phyloP scores from a whole-genome alignment of 176 grass and related monocot species.

The Carex scoparia region DNA sequence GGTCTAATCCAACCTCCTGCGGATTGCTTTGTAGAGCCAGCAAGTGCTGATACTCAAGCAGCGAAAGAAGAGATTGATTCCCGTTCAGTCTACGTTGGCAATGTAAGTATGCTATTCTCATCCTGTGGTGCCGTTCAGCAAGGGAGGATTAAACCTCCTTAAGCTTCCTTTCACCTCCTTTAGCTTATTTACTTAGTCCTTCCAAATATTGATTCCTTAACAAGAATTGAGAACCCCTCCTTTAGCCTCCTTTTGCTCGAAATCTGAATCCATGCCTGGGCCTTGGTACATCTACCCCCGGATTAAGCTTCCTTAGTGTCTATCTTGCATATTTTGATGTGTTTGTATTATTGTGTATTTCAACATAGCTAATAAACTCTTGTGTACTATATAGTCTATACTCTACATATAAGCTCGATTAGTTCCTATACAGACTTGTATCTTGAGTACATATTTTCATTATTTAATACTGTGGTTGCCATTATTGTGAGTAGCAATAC shows the following conservation, averaged over 20 bases:
- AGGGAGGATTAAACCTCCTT: too few relatives aligned
- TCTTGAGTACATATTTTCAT: background rate
- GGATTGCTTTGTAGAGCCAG: conserved; percentile 15
- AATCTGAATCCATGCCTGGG: too few relatives aligned
- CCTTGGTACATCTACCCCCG: too few relatives aligned
- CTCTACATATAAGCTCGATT: background rate
- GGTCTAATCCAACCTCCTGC: background rate
- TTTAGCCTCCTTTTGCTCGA: too few relatives aligned
- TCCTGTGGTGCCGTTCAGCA: background rate
- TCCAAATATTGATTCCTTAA: too few relatives aligned
- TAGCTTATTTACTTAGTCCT: too few relatives aligned
- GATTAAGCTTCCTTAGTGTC: background rate
- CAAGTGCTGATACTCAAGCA: conserved; percentile 20
- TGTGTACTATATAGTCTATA: background rate
- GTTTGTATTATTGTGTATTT: background rate
- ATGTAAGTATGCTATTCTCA: conserved; percentile 20
- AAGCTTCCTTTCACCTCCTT: too few relatives aligned
- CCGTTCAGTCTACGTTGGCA: conserved; percentile 38
- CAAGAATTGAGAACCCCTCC: too few relatives aligned
- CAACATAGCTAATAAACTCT: background rate
- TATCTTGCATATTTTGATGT: background rate
- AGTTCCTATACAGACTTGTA: background rate
- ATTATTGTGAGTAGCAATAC: background rate
- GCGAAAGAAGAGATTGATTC: conserved; percentile 36
- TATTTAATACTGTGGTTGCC: background rate